Evolutionary conservation across 208 protist genomes (phyloP), one percentile per base, ranked within the genome.

Genomic region (Acanthamoeba sp.): DNA sequence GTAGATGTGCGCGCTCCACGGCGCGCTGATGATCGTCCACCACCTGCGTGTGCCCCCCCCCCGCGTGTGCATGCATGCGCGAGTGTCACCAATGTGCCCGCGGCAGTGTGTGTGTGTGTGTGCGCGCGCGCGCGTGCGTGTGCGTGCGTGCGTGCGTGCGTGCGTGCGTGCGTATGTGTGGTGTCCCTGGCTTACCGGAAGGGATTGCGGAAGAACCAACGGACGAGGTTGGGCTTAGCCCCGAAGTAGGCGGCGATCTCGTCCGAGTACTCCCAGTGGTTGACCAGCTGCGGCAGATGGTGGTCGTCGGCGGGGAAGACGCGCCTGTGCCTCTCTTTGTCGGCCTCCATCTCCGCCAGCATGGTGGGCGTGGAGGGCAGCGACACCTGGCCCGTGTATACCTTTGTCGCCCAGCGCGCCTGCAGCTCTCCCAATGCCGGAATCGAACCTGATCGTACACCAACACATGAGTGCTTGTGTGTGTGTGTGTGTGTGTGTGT

Each of bases 21-120:
- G 88, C 18, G 88, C 88, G 59, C 59, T 78, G 88, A 93, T 76
- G 62, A 93, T 93, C 36, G 88, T 93, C 88, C 88, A 93, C 88
- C 88, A 93, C 18, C 88, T 93, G 45, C 52, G 45, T 50, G 34
- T 27, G n/a, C 84, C n/a, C n/a, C n/a, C n/a, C n/a, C n/a, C n/a
- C n/a, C n/a, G n/a, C n/a, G n/a, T n/a, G n/a, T n/a, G n/a, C n/a
- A n/a, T n/a, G n/a, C n/a, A n/a, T n/a, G n/a, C n/a, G n/a, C 22
- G 20, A 62, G 12, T 62, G 55, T 24, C 55, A 62, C 22, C 55
- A 62, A 24, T 16, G 4, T 12, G 45, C 45, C 45, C 4, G 45
- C 12, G 45, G 12, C 45, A 50, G 45, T 50, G 45, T 4, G 4
- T 27, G 52, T 20, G 14, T 59, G 52, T 9, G 45, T 14, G 5